phyloP scores from a whole-genome alignment of 2,329 filamentous ascomycete species.

The Paraconiothyrium brasiliense region DNA sequence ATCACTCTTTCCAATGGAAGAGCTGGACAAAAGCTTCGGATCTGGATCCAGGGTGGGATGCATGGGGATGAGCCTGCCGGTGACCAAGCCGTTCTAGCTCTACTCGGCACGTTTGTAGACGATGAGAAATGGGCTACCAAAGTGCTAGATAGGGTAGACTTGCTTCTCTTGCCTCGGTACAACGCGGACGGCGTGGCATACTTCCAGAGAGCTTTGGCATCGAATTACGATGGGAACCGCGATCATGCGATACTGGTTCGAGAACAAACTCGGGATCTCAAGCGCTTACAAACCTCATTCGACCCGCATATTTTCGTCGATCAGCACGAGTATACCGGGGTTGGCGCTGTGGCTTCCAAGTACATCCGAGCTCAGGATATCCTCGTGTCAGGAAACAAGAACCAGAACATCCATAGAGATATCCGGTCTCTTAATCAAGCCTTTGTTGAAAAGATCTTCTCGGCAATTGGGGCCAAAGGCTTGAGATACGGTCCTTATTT shows the following conservation, averaged over 20 bases:
- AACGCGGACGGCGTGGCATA: slow-evolving; percentile 50
- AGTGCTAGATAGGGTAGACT: slow-evolving; percentile 45
- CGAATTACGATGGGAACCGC: slow-evolving; percentile 50
- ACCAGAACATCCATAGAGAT: slow-evolving; percentile 34
- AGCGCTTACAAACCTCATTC: slow-evolving; percentile 41
- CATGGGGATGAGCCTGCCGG: slow-evolving; percentile 52
- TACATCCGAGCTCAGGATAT: slow-evolving; percentile 48
- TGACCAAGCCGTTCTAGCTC: slow-evolving; percentile 46
- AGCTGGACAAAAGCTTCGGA: slow-evolving; percentile 38
- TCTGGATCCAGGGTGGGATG: slow-evolving; percentile 50
- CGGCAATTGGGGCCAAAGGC: slow-evolving; percentile 34
- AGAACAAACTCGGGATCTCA: slow-evolving; percentile 48
- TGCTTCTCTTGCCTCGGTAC: slow-evolving; percentile 47
- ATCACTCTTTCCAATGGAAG: slow-evolving; percentile 35
- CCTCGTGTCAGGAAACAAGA: slow-evolving; percentile 47
- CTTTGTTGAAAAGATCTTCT: slow-evolving; percentile 46
- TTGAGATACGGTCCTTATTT: slow-evolving; percentile 48
- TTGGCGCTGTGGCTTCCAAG: slow-evolving; percentile 34
- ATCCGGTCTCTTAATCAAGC: slow-evolving; percentile 48
- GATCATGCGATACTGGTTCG: slow-evolving; percentile 50
- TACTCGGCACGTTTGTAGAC: slow-evolving; percentile 47
- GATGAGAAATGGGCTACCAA: slow-evolving; percentile 42
- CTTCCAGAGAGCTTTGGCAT: slow-evolving; percentile 48
- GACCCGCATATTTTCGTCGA: slow-evolving; percentile 48
- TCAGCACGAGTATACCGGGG: slow-evolving; percentile 48